Conservation (phyloP, 805 yeast species). For the Yarrowia sp. region DNA sequence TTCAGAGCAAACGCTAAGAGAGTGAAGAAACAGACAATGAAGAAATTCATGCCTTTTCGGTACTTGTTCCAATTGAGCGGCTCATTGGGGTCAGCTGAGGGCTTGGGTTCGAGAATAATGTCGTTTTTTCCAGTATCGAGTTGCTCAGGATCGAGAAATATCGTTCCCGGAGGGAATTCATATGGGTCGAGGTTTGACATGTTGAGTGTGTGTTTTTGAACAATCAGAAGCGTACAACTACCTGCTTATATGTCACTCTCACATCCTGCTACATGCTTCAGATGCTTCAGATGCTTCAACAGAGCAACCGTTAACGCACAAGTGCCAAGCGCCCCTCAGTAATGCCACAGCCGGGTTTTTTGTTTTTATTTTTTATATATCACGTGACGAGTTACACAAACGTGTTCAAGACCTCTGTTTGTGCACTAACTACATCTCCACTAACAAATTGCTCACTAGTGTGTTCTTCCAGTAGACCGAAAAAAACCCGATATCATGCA, state of each 20-base stretch:
- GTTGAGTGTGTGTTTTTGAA: not conserved
- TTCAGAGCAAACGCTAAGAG: slow-evolving; percentile 26
- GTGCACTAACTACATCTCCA: too few species aligned
- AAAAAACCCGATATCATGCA: not conserved
- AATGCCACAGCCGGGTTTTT: too few species aligned
- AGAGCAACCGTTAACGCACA: too few species aligned
- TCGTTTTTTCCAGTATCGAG: slow-evolving; percentile 11
- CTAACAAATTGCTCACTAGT: too few species aligned
- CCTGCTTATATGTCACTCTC: not conserved
- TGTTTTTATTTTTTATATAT: too few species aligned
- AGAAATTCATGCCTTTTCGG: slow-evolving; percentile 25
- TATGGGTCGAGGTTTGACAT: not conserved
- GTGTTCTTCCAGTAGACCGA: not conserved
- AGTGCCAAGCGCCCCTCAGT: too few species aligned
- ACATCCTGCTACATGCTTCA: too few species aligned
- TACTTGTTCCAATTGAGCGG: slow-evolving; percentile 29
- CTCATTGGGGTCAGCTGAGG: slow-evolving; percentile 28
- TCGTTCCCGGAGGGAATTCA: slow-evolving; percentile 21
- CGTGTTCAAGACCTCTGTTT: too few species aligned
- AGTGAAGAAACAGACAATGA: slow-evolving; percentile 27
- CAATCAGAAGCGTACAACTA: not conserved
- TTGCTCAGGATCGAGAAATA: slow-evolving; percentile 22
- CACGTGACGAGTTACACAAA: too few species aligned
- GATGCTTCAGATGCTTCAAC: too few species aligned
- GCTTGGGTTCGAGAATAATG: slow-evolving; percentile 21